Conservation (phyloP, 2,329 filamentous ascomycete species). For the Fusarium clavum region DNA sequence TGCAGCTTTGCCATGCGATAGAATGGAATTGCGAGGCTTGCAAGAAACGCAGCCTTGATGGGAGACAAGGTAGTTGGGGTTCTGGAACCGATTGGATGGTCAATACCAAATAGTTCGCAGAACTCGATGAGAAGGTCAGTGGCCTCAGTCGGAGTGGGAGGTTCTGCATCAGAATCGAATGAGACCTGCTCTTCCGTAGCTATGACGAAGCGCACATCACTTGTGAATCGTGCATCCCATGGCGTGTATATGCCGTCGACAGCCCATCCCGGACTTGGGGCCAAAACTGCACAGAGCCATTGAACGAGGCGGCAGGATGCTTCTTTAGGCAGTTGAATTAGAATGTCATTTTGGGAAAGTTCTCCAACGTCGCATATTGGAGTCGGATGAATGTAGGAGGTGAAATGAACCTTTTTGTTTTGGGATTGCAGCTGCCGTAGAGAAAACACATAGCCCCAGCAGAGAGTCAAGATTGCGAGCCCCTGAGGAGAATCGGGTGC, state of each 20-base stretch:
- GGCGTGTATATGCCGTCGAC: conserved; percentile 34
- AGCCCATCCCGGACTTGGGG: conserved; percentile 38
- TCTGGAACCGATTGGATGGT: conserved; percentile 11
- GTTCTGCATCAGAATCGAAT: conserved; percentile 25
- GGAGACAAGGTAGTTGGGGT: conserved; percentile 32
- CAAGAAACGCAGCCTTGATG: conserved; percentile 44
- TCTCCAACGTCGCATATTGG: conserved; percentile 32
- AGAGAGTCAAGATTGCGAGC: conserved; percentile 45
- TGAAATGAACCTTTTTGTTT: conserved; percentile 41
- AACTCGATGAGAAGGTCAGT: conserved; percentile 44
- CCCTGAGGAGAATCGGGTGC: conserved; percentile 40
- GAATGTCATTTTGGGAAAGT: conserved; percentile 32
- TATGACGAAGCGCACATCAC: conserved; percentile 37
- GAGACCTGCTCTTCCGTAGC: conserved; percentile 35
- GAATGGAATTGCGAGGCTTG: conserved; percentile 44
- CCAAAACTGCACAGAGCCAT: conserved; percentile 46
- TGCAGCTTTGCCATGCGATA: conserved; percentile 45
- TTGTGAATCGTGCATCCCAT: conserved; percentile 37
- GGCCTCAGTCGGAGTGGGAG: conserved; percentile 38
- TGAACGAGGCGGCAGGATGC: conserved; percentile 41
- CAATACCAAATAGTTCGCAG: conserved; percentile 44
- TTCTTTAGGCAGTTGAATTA: conserved; percentile 35
- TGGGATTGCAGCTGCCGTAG: conserved; percentile 46
- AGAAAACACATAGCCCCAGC: conserved; percentile 48
- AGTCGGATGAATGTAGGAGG: conserved; percentile 40